Evolutionary conservation across 345 rosid species (phyloP).

Genomic region (Hibiscus syriacus): DNA sequence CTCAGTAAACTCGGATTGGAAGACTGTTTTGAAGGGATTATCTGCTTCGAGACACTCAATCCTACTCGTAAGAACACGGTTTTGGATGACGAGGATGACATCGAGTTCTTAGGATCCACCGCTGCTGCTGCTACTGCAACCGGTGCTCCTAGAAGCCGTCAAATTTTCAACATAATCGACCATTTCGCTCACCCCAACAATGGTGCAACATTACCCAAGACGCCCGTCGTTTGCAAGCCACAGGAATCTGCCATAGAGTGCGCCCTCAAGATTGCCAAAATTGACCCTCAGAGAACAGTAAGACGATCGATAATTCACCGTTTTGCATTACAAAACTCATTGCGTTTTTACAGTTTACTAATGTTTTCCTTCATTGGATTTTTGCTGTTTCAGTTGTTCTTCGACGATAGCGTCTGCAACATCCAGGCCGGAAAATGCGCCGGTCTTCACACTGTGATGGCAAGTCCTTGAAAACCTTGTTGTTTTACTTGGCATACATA

Average conservation of each 20-base stretch:
- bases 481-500: neutral
- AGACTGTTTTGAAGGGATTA: slow-evolving; percentile 90
- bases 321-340: neutral
- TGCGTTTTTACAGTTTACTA: neutral
- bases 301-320: slow-evolving; percentile 4
- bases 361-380: neutral
- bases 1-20: slow-evolving; percentile 70
- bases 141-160: neutral
- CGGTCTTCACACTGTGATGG: slow-evolving; percentile 62
- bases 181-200: slow-evolving; percentile 43
- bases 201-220: slow-evolving; percentile 32
- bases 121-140: neutral
- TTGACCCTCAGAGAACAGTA: slow-evolving; percentile 62
- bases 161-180: slow-evolving; percentile 44
- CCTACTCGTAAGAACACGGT: slow-evolving; percentile 31
- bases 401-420: slow-evolving; percentile 69
- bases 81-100: slow-evolving; percentile 50
- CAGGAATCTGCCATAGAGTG: slow-evolving; percentile 44
- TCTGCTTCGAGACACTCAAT: slow-evolving; percentile 90
- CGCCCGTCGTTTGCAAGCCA: slow-evolving; percentile 65
- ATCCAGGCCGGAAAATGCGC: slow-evolving; percentile 60
- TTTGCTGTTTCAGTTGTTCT: slow-evolving; percentile 44
- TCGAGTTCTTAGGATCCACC: slow-evolving; percentile 32
- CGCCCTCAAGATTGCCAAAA: slow-evolving; percentile 47
- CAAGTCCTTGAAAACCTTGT: slow-evolving; percentile 15